Base-by-base conservation (phyloP, 768 basidiomycete species). In the Tephrocybe rancida region DNA sequence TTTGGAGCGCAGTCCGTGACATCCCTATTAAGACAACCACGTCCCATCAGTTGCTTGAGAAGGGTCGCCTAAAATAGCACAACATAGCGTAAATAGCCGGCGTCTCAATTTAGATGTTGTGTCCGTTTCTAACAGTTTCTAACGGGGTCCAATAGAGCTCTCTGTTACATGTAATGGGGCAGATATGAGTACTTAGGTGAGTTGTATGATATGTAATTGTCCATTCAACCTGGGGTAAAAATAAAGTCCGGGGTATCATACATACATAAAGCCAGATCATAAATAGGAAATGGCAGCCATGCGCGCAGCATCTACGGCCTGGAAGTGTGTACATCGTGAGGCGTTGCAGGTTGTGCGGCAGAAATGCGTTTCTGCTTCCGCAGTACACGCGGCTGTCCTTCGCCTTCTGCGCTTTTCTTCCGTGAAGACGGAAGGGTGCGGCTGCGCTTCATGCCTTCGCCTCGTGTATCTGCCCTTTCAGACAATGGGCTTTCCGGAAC, bases 371-470 rank as follows among this genome's bases (percentile, higher is more conserved):
- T 81, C 61, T 82, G 80, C 61, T 84, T 85, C 62, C 74, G 74
- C 45, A 83, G 66, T 21, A 83, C 66, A 52, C 76, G 52, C 58
- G 73, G 59, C 63, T 70, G 44, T 71, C 80, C 73, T 47, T 72
- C 69, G 30, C 58, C 56, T 22, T 60, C 52, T 30, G 47, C 11
- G 51, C 67, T 59, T 59, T 67, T 67, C 50, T 71, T 66, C 34
- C 79, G 62, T 34, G 79, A 75, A 1, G n/a, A n/a, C n/a, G 88
- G 88, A 42, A 91, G 50, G 32, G 88, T 91, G 51, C 83, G 78
- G 62, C 88, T 88, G 22, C 88, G 77, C 44, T 72, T 74, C 22
- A 87, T 64, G 8, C 67, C 65, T 13, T 48, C 14, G 29, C n/a
- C n/a, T n/a, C 39, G 39, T 6, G 25, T 65, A 64, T 32, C 64